These are phyloP conservation scores for Trichosporon inkin DNA, from an alignment of 1,284 basidiomycete genomes.

Conservation along the genomic window DNA sequence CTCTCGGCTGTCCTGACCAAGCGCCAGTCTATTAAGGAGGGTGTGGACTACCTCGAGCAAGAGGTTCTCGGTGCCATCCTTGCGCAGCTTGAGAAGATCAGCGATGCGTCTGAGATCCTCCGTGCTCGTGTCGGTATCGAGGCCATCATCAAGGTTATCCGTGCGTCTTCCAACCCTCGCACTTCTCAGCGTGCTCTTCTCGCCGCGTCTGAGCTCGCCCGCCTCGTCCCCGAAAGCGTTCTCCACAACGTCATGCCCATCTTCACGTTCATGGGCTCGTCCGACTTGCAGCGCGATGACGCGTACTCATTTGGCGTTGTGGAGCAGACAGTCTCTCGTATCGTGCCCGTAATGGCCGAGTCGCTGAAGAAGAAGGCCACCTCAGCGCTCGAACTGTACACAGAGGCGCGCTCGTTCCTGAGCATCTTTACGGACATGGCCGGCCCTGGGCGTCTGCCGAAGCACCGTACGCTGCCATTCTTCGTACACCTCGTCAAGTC, in stretches of 20 bases:
- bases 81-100: slow-evolving; percentile 61
- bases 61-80: slow-evolving; percentile 77
- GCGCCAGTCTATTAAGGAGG: slow-evolving; percentile 51
- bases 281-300: slow-evolving; percentile 93
- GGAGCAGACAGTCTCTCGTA: slow-evolving; percentile 87
- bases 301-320: slow-evolving; percentile 92
- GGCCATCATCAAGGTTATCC: slow-evolving; percentile 77
- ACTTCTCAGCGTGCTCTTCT: slow-evolving; percentile 90
- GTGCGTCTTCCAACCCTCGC: slow-evolving; percentile 85
- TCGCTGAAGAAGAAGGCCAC: slow-evolving; percentile 61
- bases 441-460: slow-evolving; percentile 39
- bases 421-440: slow-evolving; percentile 52
- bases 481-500: slow-evolving; percentile 86
- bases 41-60: slow-evolving; percentile 77
- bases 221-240: slow-evolving; percentile 81
- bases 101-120: slow-evolving; percentile 37
- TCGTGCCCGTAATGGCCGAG: slow-evolving; percentile 85
- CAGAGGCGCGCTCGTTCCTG: slow-evolving; percentile 50
- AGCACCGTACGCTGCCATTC: slow-evolving; percentile 58
- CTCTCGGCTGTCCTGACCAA: slow-evolving; percentile 64
- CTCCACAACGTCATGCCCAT: slow-evolving; percentile 96
- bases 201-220: slow-evolving; percentile 79
- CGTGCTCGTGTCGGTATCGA: slow-evolving; percentile 58
- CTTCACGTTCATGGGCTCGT: slow-evolving; percentile 98
- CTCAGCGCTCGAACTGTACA: slow-evolving; percentile 60